Evolutionary conservation across 2,329 filamentous ascomycete species (phyloP).

Genomic region (Trichophyton schoenleinii): DNA sequence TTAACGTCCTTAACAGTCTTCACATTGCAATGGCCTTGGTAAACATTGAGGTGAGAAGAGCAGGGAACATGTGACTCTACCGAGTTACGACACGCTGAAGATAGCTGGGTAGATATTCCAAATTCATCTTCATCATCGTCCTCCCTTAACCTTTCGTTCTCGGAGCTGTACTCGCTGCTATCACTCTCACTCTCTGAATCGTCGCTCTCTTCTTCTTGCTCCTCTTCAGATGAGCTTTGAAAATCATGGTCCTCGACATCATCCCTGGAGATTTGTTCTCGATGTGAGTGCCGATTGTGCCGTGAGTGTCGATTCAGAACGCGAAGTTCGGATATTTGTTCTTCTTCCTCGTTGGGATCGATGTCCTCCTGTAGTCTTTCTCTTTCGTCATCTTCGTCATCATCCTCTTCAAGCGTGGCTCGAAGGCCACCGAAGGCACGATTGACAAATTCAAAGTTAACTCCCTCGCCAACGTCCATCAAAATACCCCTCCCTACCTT

Average conservation of each 20-base stretch:
- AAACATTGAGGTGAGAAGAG: conserved; percentile 44
- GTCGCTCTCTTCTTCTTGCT: conserved; percentile 22
- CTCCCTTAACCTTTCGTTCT: conserved; percentile 21
- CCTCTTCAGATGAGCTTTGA: conserved; percentile 9
- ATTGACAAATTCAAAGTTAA: conserved; percentile 47
- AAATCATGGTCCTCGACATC: background rate
- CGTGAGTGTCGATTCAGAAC: conserved; percentile 13
- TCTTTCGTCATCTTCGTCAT: conserved; percentile 26
- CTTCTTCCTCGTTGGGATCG: conserved; percentile 33
- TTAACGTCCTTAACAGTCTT: conserved; percentile 59
- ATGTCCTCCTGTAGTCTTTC: conserved; percentile 40
- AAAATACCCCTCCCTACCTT: conserved; percentile 48
- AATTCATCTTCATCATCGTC: conserved; percentile 17
- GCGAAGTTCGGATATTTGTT: conserved; percentile 28
- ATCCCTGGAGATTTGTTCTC: background rate
- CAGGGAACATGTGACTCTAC: conserved; percentile 46
- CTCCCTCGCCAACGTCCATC: conserved; percentile 42
- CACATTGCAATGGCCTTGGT: conserved; percentile 54
- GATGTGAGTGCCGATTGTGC: background rate
- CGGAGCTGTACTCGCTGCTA: conserved; percentile 20
- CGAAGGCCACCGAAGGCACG: conserved; percentile 50
- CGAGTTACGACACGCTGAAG: conserved; percentile 34
- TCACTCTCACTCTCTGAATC: conserved; percentile 17
- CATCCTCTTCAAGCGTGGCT: conserved; percentile 28
- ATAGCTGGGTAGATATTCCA: conserved; percentile 35